Percentiles rank a stretch among this genome's conserved stretches.
Conservation (phyloP, 192 early-diverging fungal genomes). For the Backusella parvicylindrica region DNA sequence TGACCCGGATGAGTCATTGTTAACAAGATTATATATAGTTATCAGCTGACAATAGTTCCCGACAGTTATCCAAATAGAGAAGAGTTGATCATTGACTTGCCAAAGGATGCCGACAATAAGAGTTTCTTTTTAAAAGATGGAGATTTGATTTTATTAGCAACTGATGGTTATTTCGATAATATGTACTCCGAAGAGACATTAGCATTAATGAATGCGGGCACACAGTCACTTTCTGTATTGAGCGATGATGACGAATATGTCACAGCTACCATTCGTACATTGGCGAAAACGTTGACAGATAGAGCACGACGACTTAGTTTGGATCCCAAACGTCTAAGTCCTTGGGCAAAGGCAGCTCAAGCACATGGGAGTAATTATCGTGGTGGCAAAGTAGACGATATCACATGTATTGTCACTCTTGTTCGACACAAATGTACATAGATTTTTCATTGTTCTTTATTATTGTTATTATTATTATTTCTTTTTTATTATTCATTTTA, state of each 20-base stretch:
- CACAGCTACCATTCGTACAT: conserved; percentile 34
- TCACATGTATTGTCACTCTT: conserved; percentile 51
- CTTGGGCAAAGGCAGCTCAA: conserved; percentile 46
- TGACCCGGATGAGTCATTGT: not conserved
- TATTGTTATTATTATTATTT: not conserved
- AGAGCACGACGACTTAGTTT: conserved; percentile 46
- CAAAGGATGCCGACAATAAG: conserved; percentile 53
- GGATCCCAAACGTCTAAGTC: conserved; percentile 46
- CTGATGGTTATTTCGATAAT: conserved; percentile 62
- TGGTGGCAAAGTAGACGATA: conserved; percentile 58
- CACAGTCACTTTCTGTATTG: not conserved
- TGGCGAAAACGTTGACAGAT: conserved; percentile 49
- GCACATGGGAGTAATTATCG: conserved; percentile 40
- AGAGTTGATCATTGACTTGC: conserved; percentile 47
- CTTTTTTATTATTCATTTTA: not conserved
- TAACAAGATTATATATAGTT: conserved; percentile 23
- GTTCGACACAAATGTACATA: conserved; percentile 22
- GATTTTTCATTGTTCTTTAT: not conserved
- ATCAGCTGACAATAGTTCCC: conserved; percentile 54
- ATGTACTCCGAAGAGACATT: conserved; percentile 54
- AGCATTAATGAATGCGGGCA: conserved; percentile 42
- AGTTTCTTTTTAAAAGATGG: conserved; percentile 51
- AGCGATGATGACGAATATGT: conserved; percentile 30
- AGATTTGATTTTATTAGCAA: conserved; percentile 55
- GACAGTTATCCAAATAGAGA: conserved; percentile 48